These are phyloP conservation scores for Monosporozyma unispora DNA, from an alignment of 805 yeast genomes.

Conservation along the genomic window DNA sequence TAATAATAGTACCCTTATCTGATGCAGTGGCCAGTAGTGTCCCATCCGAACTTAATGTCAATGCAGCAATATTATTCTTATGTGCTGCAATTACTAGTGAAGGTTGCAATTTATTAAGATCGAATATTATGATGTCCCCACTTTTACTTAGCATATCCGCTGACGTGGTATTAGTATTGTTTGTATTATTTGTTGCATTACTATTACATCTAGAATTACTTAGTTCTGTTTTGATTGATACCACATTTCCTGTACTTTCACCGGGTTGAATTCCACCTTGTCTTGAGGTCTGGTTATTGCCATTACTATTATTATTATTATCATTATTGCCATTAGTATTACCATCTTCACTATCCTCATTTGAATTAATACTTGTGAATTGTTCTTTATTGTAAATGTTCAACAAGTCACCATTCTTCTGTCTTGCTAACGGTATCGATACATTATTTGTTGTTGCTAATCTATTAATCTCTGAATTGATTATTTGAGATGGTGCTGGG, in stretches of 20 bases:
- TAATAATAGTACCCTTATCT: slow-evolving; percentile 66
- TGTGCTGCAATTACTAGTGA: slow-evolving; percentile 66
- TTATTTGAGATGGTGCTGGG: slow-evolving; percentile 65
- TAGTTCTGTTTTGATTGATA: background rate
- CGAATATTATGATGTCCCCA: slow-evolving; percentile 64
- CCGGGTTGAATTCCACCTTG: background rate
- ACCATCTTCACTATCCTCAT: background rate
- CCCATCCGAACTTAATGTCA: slow-evolving; percentile 59
- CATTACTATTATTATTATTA: background rate
- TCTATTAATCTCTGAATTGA: slow-evolving; percentile 27
- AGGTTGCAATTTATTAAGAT: slow-evolving; percentile 53
- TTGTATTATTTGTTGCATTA: slow-evolving; percentile 5
- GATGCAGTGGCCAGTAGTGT: slow-evolving; percentile 63
- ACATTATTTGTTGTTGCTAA: slow-evolving; percentile 27
- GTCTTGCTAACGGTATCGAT: slow-evolving; percentile 7
- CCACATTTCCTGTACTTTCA: background rate
- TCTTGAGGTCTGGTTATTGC: background rate
- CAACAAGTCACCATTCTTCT: background rate
- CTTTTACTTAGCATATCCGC: slow-evolving; percentile 26
- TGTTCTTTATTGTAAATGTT: background rate
- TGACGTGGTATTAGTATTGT: slow-evolving; percentile 5
- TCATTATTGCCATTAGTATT: background rate
- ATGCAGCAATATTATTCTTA: slow-evolving; percentile 55
- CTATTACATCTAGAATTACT: background rate
- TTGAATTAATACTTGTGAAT: background rate